Percentiles rank a stretch among this genome's conserved stretches.
Evolutionary conservation across 2,329 filamentous ascomycete genomes (phyloP).

Genomic region (Ophiostoma himal-ulmi): DNA sequence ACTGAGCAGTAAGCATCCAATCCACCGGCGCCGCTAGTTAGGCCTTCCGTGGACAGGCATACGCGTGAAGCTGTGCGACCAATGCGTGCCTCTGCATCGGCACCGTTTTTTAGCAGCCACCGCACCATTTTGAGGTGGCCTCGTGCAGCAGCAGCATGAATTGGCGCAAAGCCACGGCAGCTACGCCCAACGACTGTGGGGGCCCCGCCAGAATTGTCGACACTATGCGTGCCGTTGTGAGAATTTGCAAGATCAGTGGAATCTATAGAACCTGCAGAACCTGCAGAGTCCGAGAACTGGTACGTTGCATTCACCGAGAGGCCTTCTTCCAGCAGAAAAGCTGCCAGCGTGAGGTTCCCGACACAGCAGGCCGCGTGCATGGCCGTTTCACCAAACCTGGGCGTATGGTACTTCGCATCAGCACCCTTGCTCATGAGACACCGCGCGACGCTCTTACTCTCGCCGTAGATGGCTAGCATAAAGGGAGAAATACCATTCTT

Average conservation of each 20-base stretch:
- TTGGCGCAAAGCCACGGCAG: slow-evolving; percentile 5
- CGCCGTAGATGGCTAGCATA: neutral
- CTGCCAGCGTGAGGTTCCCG: neutral
- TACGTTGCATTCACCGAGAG: neutral
- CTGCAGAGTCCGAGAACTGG: neutral
- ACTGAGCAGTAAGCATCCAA: neutral
- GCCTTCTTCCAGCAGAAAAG: neutral
- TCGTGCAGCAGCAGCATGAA: neutral
- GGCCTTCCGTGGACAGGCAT: neutral
- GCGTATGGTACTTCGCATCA: neutral
- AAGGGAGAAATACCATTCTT: neutral
- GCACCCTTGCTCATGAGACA: neutral
- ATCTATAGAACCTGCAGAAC: neutral
- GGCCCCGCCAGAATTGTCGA: neutral
- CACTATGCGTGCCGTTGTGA: neutral
- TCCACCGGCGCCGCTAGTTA: no score
- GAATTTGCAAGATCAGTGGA: no score
- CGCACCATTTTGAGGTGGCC: neutral
- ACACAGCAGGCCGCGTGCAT: neutral
- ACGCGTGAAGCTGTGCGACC: neutral
- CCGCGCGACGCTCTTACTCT: neutral
- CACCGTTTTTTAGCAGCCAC: neutral
- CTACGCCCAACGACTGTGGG: neutral
- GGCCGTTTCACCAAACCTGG: neutral
- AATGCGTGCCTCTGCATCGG: neutral